Evolutionary conservation across 2,329 filamentous ascomycete species (phyloP).

Genomic region (Elsinoe ampelina): DNA sequence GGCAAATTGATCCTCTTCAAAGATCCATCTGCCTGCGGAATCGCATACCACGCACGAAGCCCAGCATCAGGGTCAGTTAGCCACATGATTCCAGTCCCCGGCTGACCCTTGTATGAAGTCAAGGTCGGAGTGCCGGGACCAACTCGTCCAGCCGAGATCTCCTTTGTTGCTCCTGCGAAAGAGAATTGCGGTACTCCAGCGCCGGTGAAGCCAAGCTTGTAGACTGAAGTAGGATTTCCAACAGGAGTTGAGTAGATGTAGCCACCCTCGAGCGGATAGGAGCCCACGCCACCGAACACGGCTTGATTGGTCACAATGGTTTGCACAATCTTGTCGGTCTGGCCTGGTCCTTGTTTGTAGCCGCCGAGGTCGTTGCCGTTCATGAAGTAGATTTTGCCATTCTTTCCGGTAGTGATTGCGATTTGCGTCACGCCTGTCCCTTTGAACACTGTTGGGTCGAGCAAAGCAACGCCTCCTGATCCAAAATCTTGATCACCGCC

Average conservation of each 20-base stretch:
- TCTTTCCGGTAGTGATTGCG: slow-evolving; percentile 25
- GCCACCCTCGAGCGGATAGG: slow-evolving; percentile 23
- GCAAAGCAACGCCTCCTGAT: slow-evolving; percentile 14
- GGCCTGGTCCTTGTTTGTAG: slow-evolving; percentile 20
- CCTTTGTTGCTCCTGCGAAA: slow-evolving; percentile 23
- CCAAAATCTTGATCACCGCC: slow-evolving; percentile 44
- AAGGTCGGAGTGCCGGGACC: slow-evolving; percentile 30
- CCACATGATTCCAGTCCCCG: slow-evolving; percentile 34
- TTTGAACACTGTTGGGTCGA: slow-evolving; percentile 20
- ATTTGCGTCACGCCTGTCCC: slow-evolving; percentile 20
- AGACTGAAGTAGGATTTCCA: slow-evolving; percentile 24
- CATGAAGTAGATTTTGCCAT: slow-evolving; percentile 23
- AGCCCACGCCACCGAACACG: slow-evolving; percentile 21
- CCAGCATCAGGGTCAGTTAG: slow-evolving; percentile 33
- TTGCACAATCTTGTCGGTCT: slow-evolving; percentile 21
- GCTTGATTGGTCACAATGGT: slow-evolving; percentile 20
- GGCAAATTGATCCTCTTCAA: slow-evolving; percentile 30
- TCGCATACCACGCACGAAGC: slow-evolving; percentile 32
- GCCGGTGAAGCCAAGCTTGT: slow-evolving; percentile 21
- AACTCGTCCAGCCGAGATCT: slow-evolving; percentile 22
- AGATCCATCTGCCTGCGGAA: slow-evolving; percentile 30
- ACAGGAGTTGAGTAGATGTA: slow-evolving; percentile 26
- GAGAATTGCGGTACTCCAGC: slow-evolving; percentile 22
- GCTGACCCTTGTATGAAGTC: slow-evolving; percentile 29
- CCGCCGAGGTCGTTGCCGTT: slow-evolving; percentile 22